Evolutionary conservation across 2,329 filamentous ascomycete species (phyloP), one percentile per base, ranked within the genome.

Genomic region (Sporothrix globosa): DNA sequence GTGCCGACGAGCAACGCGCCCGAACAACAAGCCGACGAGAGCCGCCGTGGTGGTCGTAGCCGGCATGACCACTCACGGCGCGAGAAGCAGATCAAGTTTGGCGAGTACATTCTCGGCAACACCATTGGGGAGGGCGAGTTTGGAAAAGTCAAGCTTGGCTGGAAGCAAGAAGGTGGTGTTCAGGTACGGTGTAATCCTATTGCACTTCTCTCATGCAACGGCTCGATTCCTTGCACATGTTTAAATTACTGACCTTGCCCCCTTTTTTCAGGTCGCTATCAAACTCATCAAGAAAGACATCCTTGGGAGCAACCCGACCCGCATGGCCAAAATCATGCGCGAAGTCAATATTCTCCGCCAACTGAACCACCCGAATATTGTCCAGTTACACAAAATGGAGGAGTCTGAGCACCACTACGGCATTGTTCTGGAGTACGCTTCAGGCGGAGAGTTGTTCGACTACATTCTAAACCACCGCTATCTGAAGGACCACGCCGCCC

Each of bases 81-180:
- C 50, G 85, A 89, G 75, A 97, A 96, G 82, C 88, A 91, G 74
- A 93, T 91, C 54, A 94, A 92, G 74, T 98, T 99, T 78, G 95
- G 95, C 72, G 93, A 97, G 73, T 99, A 98, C 80, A 93, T 97
- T 72, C 86, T 99, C 3, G 96, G 96, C 48, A 95, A 97, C 79
- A 98, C 95, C 2, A 90, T 99, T 66, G 96, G 96, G 66, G 96
- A 99, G 83, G 96, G 96, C 73, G 96, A 99, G 81, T 99, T 99
- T 79, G 96, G 96, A 74, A 99, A 99, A 79, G 96, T 99, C 76
- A 98, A 97, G 81, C 89, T 98, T 77, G 96, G 96, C 34, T 99
- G 96, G 96, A 98, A 97, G 81, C 92, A 93, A 79, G 94, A 97
- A 80, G 94, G 93, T 72, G 94, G 90, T 74, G 91, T 97, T 66